Evolutionary conservation across 805 yeast species (phyloP), one percentile per base, ranked within the genome.

Genomic region (Ogataea minuta): DNA sequence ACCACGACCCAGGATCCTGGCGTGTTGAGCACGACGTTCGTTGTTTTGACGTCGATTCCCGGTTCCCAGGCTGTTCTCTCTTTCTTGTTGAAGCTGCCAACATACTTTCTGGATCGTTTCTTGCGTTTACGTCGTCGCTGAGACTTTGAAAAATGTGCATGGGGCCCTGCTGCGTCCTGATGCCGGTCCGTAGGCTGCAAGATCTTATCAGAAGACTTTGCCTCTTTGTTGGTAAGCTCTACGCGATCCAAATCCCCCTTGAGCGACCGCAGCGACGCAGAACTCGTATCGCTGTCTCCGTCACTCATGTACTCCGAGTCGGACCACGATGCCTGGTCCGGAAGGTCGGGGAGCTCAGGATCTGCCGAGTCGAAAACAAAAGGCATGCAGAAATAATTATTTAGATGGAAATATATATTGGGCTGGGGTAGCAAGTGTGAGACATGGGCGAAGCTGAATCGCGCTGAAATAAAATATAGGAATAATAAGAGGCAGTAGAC

Each of bases 21-120:
- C 1, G 77, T 64, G 10, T 67, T 66, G n/a, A 76, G 53, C 7
- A 72, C 65, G 4, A 78, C 79, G 15, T 63, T 68, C 1, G 80
- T 77, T 1, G 72, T 71, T 7, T 66, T 55, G 23, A 74, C 63
- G 49, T 77, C 74, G 19, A 77, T 67, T 13, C 84, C 84, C 0
- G 84, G 83, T 49, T 77, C 84, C 74, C 77, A 73, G 16, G 72
- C 76, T 4, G 76, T 67, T 32, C 72, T 52, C 34, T 61, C 65
- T 28, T 69, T 60, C 13, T 68, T 67, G 17, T 59, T 56, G 9
- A 62, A 57, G n/a, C 70, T 56, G 5, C 68, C 70, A 3, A 48
- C 45, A 43, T 68, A 70, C 25, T 52, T 58, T 25, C 68, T 47
- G 6, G 55, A 44, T 20, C 34, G 36, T 21, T 45, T 31, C 12